Percentiles rank a stretch among this genome's conserved stretches.
These are phyloP conservation scores for Jatropha curcas DNA, from an alignment of 345 rosid genomes.

Conservation along the genomic window DNA sequence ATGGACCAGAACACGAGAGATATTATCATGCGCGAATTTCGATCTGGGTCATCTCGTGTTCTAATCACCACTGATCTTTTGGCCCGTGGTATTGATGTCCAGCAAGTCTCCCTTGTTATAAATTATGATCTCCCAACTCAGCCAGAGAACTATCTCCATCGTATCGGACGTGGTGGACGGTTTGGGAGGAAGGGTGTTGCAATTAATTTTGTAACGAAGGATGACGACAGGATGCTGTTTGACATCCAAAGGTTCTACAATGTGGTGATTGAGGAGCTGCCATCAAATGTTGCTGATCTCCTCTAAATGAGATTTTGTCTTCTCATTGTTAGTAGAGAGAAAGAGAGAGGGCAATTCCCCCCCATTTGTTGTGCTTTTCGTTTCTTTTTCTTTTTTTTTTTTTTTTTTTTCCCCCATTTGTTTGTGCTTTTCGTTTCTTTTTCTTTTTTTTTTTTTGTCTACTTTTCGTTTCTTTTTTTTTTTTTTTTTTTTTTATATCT, in stretches of 20 bases:
- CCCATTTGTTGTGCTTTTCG: neutral
- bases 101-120: constrained; percentile 52
- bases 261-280: constrained; percentile 48
- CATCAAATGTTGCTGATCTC: constrained; percentile 49
- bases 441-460: neutral
- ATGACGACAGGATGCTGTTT: constrained; percentile 46
- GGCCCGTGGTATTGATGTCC: constrained; percentile 56
- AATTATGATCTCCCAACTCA: constrained; percentile 56
- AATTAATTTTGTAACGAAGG: constrained; percentile 44
- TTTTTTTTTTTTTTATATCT: neutral
- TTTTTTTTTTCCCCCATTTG: neutral
- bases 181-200: constrained; percentile 59
- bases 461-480: no score
- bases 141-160: constrained; percentile 54
- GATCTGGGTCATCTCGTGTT: constrained; percentile 56
- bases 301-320: constrained; percentile 20
- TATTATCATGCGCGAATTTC: constrained; percentile 52
- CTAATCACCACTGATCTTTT: constrained; percentile 53
- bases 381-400: neutral
- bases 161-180: constrained; percentile 53
- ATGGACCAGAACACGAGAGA: constrained; percentile 57
- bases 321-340: neutral
- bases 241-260: constrained; percentile 43
- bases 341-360: neutral
- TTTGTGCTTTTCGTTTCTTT: neutral